phyloP scores from a whole-genome alignment of 176 grass and related monocot species.

The Paspalum notatum region DNA sequence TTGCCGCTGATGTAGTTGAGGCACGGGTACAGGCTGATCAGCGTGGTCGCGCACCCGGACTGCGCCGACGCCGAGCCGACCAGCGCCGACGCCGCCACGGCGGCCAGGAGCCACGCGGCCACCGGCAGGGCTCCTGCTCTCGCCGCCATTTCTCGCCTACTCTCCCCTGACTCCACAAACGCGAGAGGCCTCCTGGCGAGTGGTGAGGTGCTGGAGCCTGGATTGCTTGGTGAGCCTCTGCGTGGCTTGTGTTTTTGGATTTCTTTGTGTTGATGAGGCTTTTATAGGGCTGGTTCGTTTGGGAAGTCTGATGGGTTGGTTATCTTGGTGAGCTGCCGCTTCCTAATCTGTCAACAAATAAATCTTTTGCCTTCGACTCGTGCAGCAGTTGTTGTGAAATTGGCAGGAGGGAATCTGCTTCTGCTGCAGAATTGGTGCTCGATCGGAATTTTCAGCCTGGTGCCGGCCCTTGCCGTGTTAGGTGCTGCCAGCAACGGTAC shows the following conservation, averaged over 20 bases:
- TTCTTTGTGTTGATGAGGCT: background rate
- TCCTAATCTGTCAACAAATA: constrained; percentile 34
- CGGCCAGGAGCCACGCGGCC: constrained; percentile 14
- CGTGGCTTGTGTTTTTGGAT: constrained; percentile 20
- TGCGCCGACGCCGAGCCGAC: constrained; percentile 48
- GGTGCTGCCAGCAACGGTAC: constrained; percentile 2
- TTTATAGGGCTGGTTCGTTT: constrained; percentile 23
- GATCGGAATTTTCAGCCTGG: constrained; percentile 8
- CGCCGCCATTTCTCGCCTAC: constrained; percentile 11
- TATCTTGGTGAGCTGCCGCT: constrained; percentile 40
- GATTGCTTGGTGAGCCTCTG: background rate
- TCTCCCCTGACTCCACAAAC: background rate
- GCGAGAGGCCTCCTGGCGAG: background rate
- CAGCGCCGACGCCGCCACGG: constrained; percentile 26
- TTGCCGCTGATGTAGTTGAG: constrained; percentile 86
- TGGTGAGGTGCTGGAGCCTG: background rate
- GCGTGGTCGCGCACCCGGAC: constrained; percentile 61
- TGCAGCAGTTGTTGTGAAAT: constrained; percentile 6
- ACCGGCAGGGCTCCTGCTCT: background rate
- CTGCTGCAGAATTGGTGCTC: background rate
- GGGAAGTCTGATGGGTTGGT: constrained; percentile 27
- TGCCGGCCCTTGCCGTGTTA: constrained; percentile 23
- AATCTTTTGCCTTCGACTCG: background rate
- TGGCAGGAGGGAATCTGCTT: background rate
- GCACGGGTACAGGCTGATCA: constrained; percentile 83